phyloP scores from a whole-genome alignment of 2,329 filamentous ascomycete species.

The Paraphoma sp. region DNA sequence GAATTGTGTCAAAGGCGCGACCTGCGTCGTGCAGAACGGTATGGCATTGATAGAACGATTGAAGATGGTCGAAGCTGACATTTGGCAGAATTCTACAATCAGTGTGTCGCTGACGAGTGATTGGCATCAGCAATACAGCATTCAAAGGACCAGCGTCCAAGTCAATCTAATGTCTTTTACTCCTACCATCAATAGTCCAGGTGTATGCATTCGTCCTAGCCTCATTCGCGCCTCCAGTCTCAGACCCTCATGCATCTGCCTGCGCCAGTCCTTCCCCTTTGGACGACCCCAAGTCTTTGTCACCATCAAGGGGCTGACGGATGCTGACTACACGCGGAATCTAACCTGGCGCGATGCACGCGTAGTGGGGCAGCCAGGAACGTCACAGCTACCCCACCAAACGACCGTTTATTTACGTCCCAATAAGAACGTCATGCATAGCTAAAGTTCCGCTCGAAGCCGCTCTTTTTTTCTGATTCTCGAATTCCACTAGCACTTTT shows the following conservation, averaged over 20 bases:
- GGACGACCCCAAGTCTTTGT: neutral
- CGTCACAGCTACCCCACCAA: conserved; percentile 28
- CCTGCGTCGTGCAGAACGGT: conserved; percentile 39
- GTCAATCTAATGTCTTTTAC: neutral
- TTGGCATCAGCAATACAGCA: too few relatives aligned
- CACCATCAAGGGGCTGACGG: conserved; percentile 19
- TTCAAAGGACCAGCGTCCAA: neutral
- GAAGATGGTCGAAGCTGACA: conserved; percentile 2
- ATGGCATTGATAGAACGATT: conserved; percentile 6
- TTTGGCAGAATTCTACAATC: conserved; percentile 32
- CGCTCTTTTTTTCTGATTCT: conserved; percentile 1
- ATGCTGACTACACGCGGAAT: conserved; percentile 22
- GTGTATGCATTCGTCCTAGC: neutral
- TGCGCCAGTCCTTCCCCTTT: neutral
- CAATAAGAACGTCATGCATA: conserved; percentile 17
- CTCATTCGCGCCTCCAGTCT: neutral
- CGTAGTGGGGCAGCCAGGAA: conserved; percentile 14
- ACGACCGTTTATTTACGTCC: conserved; percentile 4
- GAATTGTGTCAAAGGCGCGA: conserved; percentile 32
- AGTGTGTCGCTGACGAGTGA: conserved; percentile 35
- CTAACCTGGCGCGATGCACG: too few relatives aligned
- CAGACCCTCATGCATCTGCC: neutral
- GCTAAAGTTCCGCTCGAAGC: neutral
- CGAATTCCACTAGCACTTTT: neutral
- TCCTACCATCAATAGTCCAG: too few relatives aligned